These are phyloP conservation scores for Apiospora koreana DNA, from an alignment of 2,329 filamentous ascomycete genomes.

Conservation along the genomic window DNA sequence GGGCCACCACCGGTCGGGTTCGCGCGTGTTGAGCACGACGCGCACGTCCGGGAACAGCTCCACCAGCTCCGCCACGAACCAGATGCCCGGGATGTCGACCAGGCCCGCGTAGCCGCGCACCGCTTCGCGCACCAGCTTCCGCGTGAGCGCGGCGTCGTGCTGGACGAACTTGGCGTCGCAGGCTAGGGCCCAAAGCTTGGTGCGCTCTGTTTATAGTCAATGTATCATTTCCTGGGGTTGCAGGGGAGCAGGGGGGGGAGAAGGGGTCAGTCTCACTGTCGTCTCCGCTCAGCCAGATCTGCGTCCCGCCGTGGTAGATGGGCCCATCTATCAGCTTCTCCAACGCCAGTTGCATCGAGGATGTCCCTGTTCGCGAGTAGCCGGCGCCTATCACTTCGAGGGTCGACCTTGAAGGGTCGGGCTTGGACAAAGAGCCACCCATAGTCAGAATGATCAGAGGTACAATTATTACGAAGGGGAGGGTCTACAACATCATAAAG, in stretches of 20 bases:
- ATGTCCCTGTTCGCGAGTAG: conserved; percentile 17
- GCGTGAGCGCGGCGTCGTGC: background rate
- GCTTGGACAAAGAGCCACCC: conserved; percentile 13
- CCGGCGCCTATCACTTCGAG: conserved; percentile 18
- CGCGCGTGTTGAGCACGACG: conserved; percentile 25
- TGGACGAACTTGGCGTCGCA: conserved; percentile 9
- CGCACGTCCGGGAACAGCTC: conserved; percentile 24
- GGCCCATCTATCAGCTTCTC: conserved; percentile 14
- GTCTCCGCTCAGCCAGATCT: conserved; percentile 11
- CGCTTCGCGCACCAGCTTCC: conserved; percentile 10
- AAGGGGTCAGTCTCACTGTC: background rate
- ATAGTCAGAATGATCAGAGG: background rate
- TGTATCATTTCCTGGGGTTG: background rate
- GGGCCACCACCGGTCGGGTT: conserved; percentile 25
- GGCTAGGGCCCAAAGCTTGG: background rate
- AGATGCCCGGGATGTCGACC: conserved; percentile 10
- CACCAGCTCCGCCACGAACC: conserved; percentile 19
- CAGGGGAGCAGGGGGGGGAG: background rate
- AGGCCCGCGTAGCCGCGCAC: conserved; percentile 10
- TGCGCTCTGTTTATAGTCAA: background rate
- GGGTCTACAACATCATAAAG: no score
- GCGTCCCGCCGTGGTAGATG: conserved; percentile 17
- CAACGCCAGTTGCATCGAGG: conserved; percentile 16
- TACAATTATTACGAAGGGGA: no score
- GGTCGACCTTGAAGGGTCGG: conserved; percentile 11